A percentile compares a stretch with the other conserved stretches of the same genome.
These are phyloP conservation scores for Cyberlindnera nakhonratchasimensis DNA, from an alignment of 805 yeast species.

Conservation along the genomic window DNA sequence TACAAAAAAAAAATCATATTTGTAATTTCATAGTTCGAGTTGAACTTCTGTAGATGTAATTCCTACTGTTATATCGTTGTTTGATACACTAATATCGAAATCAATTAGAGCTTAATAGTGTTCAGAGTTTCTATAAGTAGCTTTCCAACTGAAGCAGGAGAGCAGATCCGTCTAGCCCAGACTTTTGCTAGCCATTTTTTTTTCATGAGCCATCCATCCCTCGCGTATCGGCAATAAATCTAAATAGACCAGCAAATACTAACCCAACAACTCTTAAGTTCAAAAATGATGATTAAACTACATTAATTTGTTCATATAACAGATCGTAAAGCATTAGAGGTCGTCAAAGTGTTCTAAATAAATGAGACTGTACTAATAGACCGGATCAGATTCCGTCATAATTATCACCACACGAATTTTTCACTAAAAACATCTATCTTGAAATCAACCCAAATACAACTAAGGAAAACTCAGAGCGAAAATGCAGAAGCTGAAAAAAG, in stretches of 20 bases:
- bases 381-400: slow-evolving; percentile 4
- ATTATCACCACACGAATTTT: neutral
- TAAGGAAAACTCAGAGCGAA: slow-evolving; percentile 3
- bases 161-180: too few relatives aligned
- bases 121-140: too few relatives aligned
- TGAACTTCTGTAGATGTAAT: slow-evolving; percentile 2
- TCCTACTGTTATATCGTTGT: neutral
- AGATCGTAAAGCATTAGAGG: slow-evolving; percentile 13
- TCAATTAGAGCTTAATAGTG: too few relatives aligned
- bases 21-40: slow-evolving; percentile 15
- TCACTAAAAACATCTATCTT: neutral
- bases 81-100: too few relatives aligned
- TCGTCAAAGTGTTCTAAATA: slow-evolving; percentile 3
- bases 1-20: slow-evolving; percentile 14
- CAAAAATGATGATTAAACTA: neutral
- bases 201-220: too few relatives aligned
- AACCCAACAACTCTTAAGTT: too few relatives aligned
- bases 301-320: neutral
- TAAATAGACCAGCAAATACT: too few relatives aligned
- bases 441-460: neutral
- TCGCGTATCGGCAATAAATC: too few relatives aligned
- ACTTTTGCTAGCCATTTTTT: neutral
- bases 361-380: slow-evolving; percentile 4
- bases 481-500: neutral
- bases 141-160: neutral